Percentiles rank a stretch among this genome's conserved stretches.
Conservation (phyloP, 2,329 filamentous ascomycete species). For the Hirsutella rhossiliensis region DNA sequence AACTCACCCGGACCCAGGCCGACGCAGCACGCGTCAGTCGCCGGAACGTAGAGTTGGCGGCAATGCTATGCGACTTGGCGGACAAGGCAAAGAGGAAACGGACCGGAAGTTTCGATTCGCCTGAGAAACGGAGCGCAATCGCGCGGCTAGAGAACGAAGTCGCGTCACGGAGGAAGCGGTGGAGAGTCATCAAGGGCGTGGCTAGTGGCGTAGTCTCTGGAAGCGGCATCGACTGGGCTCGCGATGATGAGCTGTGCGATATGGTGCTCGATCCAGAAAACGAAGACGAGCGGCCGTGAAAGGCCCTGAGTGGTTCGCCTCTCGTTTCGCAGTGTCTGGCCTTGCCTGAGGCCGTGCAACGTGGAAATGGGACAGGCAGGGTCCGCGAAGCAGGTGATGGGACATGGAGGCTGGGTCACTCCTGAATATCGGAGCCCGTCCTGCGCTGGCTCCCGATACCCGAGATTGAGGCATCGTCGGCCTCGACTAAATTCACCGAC, state of each 20-base stretch:
- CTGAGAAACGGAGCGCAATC: constrained; percentile 41
- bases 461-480: no score
- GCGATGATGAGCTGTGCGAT: constrained; percentile 52
- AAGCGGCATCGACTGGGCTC: constrained; percentile 73
- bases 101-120: constrained; percentile 40
- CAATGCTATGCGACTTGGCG: constrained; percentile 50
- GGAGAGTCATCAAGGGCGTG: constrained; percentile 66
- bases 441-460: no score
- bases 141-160: constrained; percentile 45
- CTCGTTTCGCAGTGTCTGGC: no score
- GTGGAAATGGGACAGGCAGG: no score
- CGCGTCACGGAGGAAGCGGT: constrained; percentile 50
- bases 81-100: constrained; percentile 40
- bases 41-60: constrained; percentile 51
- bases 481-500: no score
- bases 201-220: constrained; percentile 69
- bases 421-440: no score
- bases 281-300: constrained; percentile 17
- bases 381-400: no score
- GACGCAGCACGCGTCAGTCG: constrained; percentile 43
- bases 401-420: no score
- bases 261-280: constrained; percentile 59
- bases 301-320: no score
- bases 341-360: no score
- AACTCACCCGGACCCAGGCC: constrained; percentile 44